Evolutionary conservation across 331 rosid genomes (phyloP), one percentile per base, ranked within the genome.

Genomic region (Acacia concinna): DNA sequence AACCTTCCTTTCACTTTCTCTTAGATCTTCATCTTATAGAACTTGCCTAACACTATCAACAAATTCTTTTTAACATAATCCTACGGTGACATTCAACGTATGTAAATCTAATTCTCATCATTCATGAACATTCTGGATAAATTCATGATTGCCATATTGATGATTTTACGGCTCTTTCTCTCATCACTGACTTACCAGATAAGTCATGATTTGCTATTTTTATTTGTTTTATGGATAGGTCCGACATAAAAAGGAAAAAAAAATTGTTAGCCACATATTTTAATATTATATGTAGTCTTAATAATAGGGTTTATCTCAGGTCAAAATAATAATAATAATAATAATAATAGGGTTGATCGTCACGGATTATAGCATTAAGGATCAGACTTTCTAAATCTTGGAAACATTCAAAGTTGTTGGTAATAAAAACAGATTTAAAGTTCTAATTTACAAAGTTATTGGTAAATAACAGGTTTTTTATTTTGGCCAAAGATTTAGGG

Each of bases 1-100:
- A 40, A 11, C 44, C 9, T 40, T 66, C 27, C 51, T 38, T 43
- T 81, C 81, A 73, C 65, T 62, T 60, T 78, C 79, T 72, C 54
- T 28, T 63, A 79, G 81, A 79, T 79, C 87, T 80, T 67, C 79
- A 79, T 79, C 87, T 80, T 67, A 40, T 52, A 20, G 47, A 56
- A 56, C 66, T 47, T 66, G 68, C 17, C 60, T 18, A 20, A 0
- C 9, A 23, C 1, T 1, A 56, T 23, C 2, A 56, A 44, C 67
- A 73, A 65, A 65, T 34, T 34, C n/a, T 18, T 35, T 65, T 20
- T 9, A 21, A 21, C 32, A 2, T 0, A 2, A 11, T 68, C 34
- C 6, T 38, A 28, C 54, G 21, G 73, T 40, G 13, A 23, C 52
- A 40, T 20, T 66, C 31, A 68, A 23, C 6, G 32, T 27, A 13